phyloP scores from a whole-genome alignment of 306 rosid genomes.

The Ochetophila trinervis region DNA sequence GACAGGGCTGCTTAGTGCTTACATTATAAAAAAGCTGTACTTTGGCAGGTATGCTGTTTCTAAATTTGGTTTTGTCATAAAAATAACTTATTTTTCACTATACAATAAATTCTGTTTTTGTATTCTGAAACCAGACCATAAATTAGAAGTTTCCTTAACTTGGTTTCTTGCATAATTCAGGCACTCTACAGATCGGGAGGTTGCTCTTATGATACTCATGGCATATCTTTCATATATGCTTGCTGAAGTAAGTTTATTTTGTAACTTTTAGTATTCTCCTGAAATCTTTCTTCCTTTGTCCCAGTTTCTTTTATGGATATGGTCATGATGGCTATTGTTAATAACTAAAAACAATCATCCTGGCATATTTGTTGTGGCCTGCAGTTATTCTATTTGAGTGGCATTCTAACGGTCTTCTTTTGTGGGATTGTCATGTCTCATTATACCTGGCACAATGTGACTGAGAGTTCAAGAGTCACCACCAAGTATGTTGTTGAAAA shows the following conservation, averaged over 20 bases:
- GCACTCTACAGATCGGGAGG: conserved; percentile 98
- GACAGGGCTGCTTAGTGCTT: conserved; percentile 93
- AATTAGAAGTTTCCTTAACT: background rate
- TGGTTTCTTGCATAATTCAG: conserved; percentile 40
- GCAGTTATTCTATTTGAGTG: conserved; percentile 89
- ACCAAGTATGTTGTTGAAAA: conserved; percentile 62
- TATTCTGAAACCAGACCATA: background rate
- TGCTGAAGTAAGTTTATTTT: conserved; percentile 76
- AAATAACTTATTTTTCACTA: conserved; percentile 3
- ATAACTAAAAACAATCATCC: conserved; percentile 10
- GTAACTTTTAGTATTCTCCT: conserved; percentile 6
- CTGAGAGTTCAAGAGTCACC: conserved; percentile 88
- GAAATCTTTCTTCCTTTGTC: conserved; percentile 4
- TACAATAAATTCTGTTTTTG: background rate
- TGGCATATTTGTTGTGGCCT: conserved; percentile 29
- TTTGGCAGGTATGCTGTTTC: conserved; percentile 67
- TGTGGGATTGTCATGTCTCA: conserved; percentile 99
- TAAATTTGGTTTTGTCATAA: conserved; percentile 6
- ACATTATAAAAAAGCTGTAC: conserved; percentile 75
- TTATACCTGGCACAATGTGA: conserved; percentile 98
- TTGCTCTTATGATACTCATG: conserved; percentile 98
- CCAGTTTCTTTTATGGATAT: conserved; percentile 8
- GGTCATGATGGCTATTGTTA: background rate
- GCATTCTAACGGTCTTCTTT: conserved; percentile 96
- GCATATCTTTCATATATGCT: conserved; percentile 94